Conservation (phyloP, 2,329 filamentous ascomycete genomes). For the Xenoacremonium recifei region DNA sequence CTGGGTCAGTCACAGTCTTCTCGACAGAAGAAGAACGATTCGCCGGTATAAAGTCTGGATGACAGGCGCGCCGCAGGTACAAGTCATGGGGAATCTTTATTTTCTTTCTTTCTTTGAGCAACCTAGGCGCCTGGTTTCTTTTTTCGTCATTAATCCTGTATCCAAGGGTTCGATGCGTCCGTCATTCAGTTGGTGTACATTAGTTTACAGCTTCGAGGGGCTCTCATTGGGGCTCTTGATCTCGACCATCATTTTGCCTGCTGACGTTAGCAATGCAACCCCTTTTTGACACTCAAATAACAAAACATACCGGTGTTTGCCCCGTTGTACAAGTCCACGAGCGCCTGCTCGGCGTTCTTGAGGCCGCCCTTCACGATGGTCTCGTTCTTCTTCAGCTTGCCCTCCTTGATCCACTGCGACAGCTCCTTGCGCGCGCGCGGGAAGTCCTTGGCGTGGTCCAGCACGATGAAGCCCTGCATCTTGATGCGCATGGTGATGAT, state of each 20-base stretch:
- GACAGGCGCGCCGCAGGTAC: too few species aligned
- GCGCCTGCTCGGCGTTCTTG: conserved; percentile 59
- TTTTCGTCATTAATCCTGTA: too few species aligned
- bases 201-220: conserved; percentile 27
- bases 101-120: too few species aligned
- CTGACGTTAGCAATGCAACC: not conserved
- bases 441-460: conserved; percentile 64
- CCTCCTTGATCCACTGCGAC: conserved; percentile 66
- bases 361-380: conserved; percentile 70
- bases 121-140: too few species aligned
- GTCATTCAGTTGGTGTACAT: too few species aligned
- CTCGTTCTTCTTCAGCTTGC: conserved; percentile 71
- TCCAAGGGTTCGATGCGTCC: too few species aligned
- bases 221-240: conserved; percentile 29
- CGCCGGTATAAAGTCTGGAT: too few species aligned
- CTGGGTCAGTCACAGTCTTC: too few species aligned
- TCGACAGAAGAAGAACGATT: too few species aligned
- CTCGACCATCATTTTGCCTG: conserved; percentile 45
- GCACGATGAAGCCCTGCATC: conserved; percentile 73
- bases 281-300: not conserved
- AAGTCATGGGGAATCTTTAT: too few species aligned
- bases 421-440: conserved; percentile 59
- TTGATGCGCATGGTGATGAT: conserved; percentile 55
- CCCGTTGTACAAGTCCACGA: conserved; percentile 66
- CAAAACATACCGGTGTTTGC: conserved; percentile 62